A percentile compares a stretch with the other conserved stretches of the same genome.
Evolutionary conservation across 768 basidiomycete genomes (phyloP).

Genomic region (Sutorius australiensis): DNA sequence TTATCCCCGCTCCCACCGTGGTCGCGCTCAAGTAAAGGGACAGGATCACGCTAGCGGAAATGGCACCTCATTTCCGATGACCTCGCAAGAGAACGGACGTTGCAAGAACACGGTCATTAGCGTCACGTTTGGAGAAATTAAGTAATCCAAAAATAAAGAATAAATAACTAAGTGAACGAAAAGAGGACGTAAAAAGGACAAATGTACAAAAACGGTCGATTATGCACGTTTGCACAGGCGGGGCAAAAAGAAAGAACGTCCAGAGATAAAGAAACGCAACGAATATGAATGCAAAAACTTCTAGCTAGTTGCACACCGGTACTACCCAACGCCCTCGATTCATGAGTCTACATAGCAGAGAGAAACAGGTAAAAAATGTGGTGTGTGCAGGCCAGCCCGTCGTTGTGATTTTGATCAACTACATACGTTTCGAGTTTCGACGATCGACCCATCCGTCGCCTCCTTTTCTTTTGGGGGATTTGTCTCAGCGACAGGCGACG

Average conservation of each 20-base stretch:
- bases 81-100: not conserved
- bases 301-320: conserved; percentile 12
- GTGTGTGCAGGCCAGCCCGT: conserved; percentile 23
- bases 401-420: conserved; percentile 6
- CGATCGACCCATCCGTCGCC: conserved; percentile 4
- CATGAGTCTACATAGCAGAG: too few species aligned
- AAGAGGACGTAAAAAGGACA: not conserved
- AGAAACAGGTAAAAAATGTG: not conserved
- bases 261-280: too few species aligned
- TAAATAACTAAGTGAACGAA: not conserved
- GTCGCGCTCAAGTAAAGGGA: too few species aligned
- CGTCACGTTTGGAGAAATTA: not conserved
- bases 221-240: too few species aligned
- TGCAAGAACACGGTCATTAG: not conserved
- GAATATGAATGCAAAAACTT: not conserved
- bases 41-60: too few species aligned
- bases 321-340: not conserved
- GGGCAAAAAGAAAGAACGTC: too few species aligned
- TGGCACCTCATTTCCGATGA: not conserved
- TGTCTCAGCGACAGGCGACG: not conserved
- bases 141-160: not conserved
- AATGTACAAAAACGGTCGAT: not conserved
- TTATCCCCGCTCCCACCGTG: too few species aligned
- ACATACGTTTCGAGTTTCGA: conserved; percentile 1
- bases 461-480: not conserved